phyloP scores from a whole-genome alignment of 2,329 filamentous ascomycete genomes.

The Aspergillus sp. region DNA sequence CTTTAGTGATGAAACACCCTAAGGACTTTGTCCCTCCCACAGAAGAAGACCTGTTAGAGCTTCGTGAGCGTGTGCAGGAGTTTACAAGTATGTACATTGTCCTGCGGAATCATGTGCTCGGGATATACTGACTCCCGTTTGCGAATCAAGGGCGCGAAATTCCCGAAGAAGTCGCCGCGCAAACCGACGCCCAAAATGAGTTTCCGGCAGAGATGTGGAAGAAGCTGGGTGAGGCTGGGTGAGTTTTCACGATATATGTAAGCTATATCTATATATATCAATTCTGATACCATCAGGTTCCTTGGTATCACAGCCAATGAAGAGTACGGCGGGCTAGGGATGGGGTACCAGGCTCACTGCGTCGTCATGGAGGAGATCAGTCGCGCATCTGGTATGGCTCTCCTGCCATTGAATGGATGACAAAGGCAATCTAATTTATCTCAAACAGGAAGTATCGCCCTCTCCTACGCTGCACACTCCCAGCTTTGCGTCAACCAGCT shows the following conservation, averaged over 20 bases:
- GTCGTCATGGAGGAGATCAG: conserved; percentile 94
- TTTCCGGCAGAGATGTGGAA: conserved; percentile 92
- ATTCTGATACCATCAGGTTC: conserved; percentile 54
- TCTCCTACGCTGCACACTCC: conserved; percentile 94
- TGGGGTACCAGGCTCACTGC: conserved; percentile 97
- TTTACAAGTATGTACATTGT: conserved; percentile 62
- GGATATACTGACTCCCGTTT: neutral
- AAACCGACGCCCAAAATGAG: conserved; percentile 81
- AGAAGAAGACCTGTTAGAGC: conserved; percentile 72
- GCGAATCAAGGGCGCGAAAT: conserved; percentile 70
- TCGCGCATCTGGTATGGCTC: conserved; percentile 68
- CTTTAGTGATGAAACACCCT: conserved; percentile 69
- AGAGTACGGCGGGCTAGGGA: conserved; percentile 80
- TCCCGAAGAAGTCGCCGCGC: conserved; percentile 74
- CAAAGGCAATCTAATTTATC: neutral
- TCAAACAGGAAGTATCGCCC: conserved; percentile 53
- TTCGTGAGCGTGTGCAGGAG: conserved; percentile 82
- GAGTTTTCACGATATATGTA: conserved; percentile 1
- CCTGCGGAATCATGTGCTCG: neutral
- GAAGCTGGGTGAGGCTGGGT: conserved; percentile 85
- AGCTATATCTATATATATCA: fast-evolving
- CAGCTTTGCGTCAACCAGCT: conserved; percentile 97
- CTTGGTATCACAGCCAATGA: conserved; percentile 93
- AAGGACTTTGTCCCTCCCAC: conserved; percentile 67
- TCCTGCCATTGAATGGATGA: neutral